These are phyloP conservation scores for Gentiana straminea DNA, from an alignment of 257 asterid species.

Conservation along the genomic window DNA sequence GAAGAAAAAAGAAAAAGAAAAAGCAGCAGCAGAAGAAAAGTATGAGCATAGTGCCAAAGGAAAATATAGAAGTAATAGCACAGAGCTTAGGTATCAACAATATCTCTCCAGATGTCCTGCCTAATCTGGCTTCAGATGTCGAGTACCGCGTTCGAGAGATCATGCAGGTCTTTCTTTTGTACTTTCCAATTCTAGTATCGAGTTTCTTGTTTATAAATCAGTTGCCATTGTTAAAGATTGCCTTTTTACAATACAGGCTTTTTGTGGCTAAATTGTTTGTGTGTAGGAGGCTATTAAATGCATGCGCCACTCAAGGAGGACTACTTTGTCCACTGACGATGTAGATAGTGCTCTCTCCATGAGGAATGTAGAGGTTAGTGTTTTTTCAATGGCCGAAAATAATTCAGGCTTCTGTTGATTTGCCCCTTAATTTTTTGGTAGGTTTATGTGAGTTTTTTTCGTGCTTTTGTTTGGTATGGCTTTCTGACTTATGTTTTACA, in stretches of 20 bases:
- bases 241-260: neutral
- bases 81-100: constrained; percentile 82
- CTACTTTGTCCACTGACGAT: constrained; percentile 76
- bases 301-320: constrained; percentile 94
- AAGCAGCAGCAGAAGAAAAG: neutral
- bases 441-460: neutral
- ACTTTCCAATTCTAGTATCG: neutral
- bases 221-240: neutral
- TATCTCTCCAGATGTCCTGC: constrained; percentile 74
- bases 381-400: neutral
- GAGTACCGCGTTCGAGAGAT: constrained; percentile 93
- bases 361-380: constrained; percentile 78
- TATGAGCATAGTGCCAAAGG: constrained; percentile 82
- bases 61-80: constrained; percentile 79
- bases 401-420: neutral
- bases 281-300: constrained; percentile 89
- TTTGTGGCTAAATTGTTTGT: constrained; percentile 3
- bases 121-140: constrained; percentile 86
- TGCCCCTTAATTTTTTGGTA: neutral
- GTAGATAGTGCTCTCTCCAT: constrained; percentile 91
- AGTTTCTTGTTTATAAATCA: neutral
- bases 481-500: neutral
- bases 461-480: neutral
- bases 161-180: constrained; percentile 65
- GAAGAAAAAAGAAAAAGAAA: neutral